Evolutionary conservation across 345 rosid genomes (phyloP).

Genomic region (Eucalyptus victrix): DNA sequence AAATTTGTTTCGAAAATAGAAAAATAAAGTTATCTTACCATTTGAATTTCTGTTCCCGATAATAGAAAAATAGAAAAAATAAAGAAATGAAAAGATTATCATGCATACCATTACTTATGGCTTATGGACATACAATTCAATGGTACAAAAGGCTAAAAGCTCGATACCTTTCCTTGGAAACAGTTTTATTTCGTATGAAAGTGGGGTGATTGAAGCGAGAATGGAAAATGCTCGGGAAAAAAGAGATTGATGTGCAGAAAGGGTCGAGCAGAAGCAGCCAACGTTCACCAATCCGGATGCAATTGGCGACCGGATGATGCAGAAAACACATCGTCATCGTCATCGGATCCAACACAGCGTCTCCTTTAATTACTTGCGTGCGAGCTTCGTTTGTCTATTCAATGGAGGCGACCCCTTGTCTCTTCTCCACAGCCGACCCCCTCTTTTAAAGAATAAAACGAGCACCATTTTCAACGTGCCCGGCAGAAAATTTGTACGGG

Average conservation of each 20-base stretch:
- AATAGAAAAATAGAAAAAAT: no score
- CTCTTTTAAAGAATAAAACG: background rate
- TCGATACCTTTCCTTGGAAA: background rate
- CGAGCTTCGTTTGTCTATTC: background rate
- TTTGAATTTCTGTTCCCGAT: accelerated
- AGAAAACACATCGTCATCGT: background rate
- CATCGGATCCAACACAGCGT: background rate
- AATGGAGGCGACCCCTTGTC: background rate
- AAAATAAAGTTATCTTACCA: no score
- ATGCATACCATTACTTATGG: accelerated
- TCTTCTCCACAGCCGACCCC: background rate
- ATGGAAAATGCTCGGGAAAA: background rate
- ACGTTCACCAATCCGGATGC: background rate
- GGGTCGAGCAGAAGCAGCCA: background rate
- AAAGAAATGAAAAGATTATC: no score
- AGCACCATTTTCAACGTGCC: background rate
- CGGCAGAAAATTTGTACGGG: background rate
- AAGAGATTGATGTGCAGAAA: accelerated
- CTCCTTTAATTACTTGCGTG: background rate
- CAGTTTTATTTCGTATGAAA: background rate
- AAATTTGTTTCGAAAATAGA: accelerated
- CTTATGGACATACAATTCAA: background rate
- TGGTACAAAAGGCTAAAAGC: background rate
- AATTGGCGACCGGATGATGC: background rate
- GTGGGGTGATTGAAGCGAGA: background rate